Base-by-base conservation (phyloP, 495 filamentous ascomycete genomes). In the Aspergillus taichungensis region DNA sequence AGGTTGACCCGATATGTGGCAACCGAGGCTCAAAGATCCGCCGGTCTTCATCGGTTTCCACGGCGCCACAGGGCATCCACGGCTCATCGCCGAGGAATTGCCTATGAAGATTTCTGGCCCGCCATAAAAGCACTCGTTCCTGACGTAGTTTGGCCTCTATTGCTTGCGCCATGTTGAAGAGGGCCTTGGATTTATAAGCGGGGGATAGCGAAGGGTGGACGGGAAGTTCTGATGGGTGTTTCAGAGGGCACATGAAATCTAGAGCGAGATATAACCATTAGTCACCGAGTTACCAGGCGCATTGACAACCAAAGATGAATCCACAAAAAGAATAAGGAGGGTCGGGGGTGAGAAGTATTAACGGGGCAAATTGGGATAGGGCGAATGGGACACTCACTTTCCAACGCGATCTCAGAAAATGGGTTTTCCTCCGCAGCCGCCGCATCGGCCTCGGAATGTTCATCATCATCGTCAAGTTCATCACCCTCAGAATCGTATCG, bases 201-300 rank as follows among this genome's bases (percentile, higher is more conserved):
- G 81, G 75, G 30, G 88, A 88, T 41, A 95, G 62, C 3, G 86
- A 84, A 49, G 89, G 89, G 57, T 99, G 92, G 32, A 66, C 74
- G 4, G 87, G 80, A 30, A 99, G 75, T 60, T 94, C 87, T 40
- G 88, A 85, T 14, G 88, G 84, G 43, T 88, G 76, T 43, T 88
- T 94, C 41, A 97, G 67, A 18, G 92, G 92, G 34, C 85, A 85
- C 9, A 99, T 78, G 34, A 96, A 76, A 42, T 86, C 91, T 95
- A 56, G 3, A 40, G 38, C 9, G 28, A 43, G 39, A 30, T n/a
- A 46, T 8, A 29, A 41, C 51, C 24, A 52, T 47, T 38, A 51
- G 40, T 24, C 18, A 24, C 18, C 18, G 18, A 24, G 18, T 24
- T 24, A n/a, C 39, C 43, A 11, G 13, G 7, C 4, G 32, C 8